Evolutionary conservation across 2,329 filamentous ascomycete genomes (phyloP).

Genomic region (Lecanicillium sp.): DNA sequence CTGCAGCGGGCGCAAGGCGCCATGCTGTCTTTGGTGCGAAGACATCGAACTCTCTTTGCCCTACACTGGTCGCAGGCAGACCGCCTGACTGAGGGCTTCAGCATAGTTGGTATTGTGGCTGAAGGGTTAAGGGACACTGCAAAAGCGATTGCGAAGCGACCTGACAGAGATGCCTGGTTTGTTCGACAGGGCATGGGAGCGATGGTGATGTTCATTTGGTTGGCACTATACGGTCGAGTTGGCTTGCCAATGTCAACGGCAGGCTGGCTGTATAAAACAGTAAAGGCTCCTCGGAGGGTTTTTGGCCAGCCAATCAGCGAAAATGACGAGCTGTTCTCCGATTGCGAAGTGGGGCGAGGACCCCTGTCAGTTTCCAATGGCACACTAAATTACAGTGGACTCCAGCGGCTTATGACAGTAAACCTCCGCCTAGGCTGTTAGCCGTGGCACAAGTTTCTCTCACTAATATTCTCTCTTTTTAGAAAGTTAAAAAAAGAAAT

Average conservation of each 20-base stretch:
- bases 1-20: slow-evolving; percentile 13
- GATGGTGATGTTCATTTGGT: neutral
- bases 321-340: too few relatives aligned
- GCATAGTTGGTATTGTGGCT: slow-evolving; percentile 1
- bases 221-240: neutral
- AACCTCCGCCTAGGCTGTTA: too few relatives aligned
- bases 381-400: too few relatives aligned
- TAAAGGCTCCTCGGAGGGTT: neutral
- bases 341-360: too few relatives aligned
- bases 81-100: slow-evolving; percentile 11
- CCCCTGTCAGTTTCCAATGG: too few relatives aligned
- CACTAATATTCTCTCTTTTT: too few relatives aligned
- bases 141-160: neutral
- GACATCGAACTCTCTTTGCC: slow-evolving; percentile 15
- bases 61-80: slow-evolving; percentile 17
- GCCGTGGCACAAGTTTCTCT: too few relatives aligned
- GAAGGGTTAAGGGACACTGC: too few relatives aligned
- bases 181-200: neutral
- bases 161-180: neutral
- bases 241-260: neutral
- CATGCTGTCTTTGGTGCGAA: slow-evolving; percentile 12
- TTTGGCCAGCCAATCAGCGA: neutral
- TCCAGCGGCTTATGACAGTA: too few relatives aligned
- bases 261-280: too few relatives aligned
- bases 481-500: too few relatives aligned